A percentile compares a stretch with the other conserved stretches of the same genome.
Conservation (phyloP, 345 rosid genomes). For the Nephelium lappaceum region DNA sequence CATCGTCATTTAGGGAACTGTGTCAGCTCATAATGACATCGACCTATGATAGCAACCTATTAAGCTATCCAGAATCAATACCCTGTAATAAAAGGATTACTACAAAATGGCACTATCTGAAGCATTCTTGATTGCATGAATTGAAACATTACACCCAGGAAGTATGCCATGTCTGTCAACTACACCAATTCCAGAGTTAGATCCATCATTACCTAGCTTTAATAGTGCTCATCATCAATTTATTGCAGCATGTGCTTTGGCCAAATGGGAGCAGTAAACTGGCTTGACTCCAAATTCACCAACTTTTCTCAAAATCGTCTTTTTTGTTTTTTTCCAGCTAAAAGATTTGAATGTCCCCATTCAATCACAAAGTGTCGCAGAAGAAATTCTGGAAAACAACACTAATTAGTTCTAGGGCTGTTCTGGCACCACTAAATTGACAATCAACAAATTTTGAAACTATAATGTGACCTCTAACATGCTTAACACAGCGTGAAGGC, state of each 20-base stretch:
- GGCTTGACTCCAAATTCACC: not conserved
- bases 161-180: too few relatives aligned
- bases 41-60: not conserved
- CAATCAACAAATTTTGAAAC: not conserved
- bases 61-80: not conserved
- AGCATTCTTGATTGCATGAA: not conserved
- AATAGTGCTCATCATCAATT: not conserved
- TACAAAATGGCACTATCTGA: not conserved
- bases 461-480: not conserved
- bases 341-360: not conserved
- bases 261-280: not conserved
- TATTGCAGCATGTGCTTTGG: not conserved
- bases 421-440: too few relatives aligned
- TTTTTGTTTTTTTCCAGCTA: too few relatives aligned
- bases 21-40: not conserved
- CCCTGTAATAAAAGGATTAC: not conserved
- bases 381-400: too few relatives aligned
- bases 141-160: not conserved
- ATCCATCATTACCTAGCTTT: not conserved
- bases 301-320: not conserved
- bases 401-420: too few relatives aligned
- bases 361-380: not conserved
- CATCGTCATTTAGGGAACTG: not conserved
- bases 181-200: not conserved
- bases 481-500: not conserved